Percentiles rank a stretch among this genome's conserved stretches.
phyloP scores from a whole-genome alignment of 345 rosid genomes.

The Arabis hirsuta region DNA sequence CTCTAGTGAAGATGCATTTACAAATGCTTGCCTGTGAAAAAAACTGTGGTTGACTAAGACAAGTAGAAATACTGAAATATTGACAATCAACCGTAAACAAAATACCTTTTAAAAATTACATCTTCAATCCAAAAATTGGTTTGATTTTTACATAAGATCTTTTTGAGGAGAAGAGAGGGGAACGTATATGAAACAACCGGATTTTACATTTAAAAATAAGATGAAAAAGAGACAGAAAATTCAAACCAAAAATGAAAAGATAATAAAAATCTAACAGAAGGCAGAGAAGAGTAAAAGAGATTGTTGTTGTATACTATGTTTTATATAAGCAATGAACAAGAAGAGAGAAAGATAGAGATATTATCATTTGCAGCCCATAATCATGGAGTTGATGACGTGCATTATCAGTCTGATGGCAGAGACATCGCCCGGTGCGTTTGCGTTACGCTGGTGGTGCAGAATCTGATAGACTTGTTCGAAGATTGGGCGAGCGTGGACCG shows the following conservation, averaged over 20 bases:
- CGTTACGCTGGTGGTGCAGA: slow-evolving; percentile 57
- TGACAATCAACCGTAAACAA: neutral
- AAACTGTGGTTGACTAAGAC: neutral
- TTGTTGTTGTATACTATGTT: slow-evolving; percentile 31
- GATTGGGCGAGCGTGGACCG: slow-evolving; percentile 63
- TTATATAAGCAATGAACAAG: slow-evolving; percentile 31
- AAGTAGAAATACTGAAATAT: neutral
- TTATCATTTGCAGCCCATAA: slow-evolving; percentile 61
- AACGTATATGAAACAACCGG: slow-evolving; percentile 25
- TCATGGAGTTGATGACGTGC: slow-evolving; percentile 74
- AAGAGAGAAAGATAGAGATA: neutral
- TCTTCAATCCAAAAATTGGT: slow-evolving; percentile 14
- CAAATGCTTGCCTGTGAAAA: slow-evolving; percentile 3
- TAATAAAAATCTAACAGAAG: slow-evolving; percentile 6
- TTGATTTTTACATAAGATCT: slow-evolving; percentile 10
- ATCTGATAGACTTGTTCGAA: slow-evolving; percentile 80
- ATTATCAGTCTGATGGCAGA: slow-evolving; percentile 62
- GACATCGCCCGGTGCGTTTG: slow-evolving; percentile 57
- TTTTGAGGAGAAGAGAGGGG: slow-evolving; percentile 1
- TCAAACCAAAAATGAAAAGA: slow-evolving; percentile 33
- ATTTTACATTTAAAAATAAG: slow-evolving; percentile 35
- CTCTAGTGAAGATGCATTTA: too few relatives aligned
- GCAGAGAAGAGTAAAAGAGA: slow-evolving; percentile 12
- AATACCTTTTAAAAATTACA: neutral
- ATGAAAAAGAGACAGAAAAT: slow-evolving; percentile 19